Evolutionary conservation across 139 green algal genomes (phyloP).

Genomic region (Marvania coccoides): DNA sequence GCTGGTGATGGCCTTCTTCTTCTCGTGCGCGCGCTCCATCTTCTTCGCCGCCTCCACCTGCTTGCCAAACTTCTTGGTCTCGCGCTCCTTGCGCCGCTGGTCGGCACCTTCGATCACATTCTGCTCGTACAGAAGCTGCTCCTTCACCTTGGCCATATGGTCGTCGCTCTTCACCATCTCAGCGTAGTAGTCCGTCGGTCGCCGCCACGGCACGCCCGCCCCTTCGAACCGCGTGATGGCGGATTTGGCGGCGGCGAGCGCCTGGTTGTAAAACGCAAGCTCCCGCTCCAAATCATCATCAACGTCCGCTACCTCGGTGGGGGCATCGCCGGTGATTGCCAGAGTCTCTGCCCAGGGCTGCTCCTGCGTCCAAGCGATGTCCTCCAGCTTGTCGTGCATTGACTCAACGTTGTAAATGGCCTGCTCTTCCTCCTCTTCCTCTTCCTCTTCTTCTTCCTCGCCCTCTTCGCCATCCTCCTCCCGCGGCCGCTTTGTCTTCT

Average conservation of each 20-base stretch:
- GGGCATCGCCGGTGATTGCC: slow-evolving; percentile 23
- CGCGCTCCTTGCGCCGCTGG: slow-evolving; percentile 78
- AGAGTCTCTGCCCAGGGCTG: slow-evolving; percentile 46
- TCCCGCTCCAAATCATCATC: slow-evolving; percentile 89
- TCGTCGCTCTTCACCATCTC: slow-evolving; percentile 97
- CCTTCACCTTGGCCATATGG: slow-evolving; percentile 88
- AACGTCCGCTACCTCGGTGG: slow-evolving; percentile 39
- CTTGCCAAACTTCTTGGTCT: slow-evolving; percentile 88
- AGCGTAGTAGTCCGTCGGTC: slow-evolving; percentile 92
- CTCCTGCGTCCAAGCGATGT: slow-evolving; percentile 76
- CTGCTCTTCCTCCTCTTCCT: slow-evolving; percentile 13
- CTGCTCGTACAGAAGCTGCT: slow-evolving; percentile 82
- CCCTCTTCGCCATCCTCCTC: slow-evolving; percentile 1
- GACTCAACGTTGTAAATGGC: slow-evolving; percentile 77
- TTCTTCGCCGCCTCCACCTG: slow-evolving; percentile 71
- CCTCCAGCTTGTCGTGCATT: slow-evolving; percentile 84
- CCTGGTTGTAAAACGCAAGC: slow-evolving; percentile 91
- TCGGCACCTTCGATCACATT: slow-evolving; percentile 66
- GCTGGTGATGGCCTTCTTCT: slow-evolving; percentile 75
- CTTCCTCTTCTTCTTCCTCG: background rate
- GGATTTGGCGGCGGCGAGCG: slow-evolving; percentile 51
- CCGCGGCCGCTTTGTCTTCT: background rate
- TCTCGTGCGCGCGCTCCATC: slow-evolving; percentile 73
- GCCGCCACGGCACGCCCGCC: slow-evolving; percentile 54
- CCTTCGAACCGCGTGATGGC: slow-evolving; percentile 64